Evolutionary conservation across 805 yeast species (phyloP), one percentile per base, ranked within the genome.

Genomic region (Ogataea trehalophila): DNA sequence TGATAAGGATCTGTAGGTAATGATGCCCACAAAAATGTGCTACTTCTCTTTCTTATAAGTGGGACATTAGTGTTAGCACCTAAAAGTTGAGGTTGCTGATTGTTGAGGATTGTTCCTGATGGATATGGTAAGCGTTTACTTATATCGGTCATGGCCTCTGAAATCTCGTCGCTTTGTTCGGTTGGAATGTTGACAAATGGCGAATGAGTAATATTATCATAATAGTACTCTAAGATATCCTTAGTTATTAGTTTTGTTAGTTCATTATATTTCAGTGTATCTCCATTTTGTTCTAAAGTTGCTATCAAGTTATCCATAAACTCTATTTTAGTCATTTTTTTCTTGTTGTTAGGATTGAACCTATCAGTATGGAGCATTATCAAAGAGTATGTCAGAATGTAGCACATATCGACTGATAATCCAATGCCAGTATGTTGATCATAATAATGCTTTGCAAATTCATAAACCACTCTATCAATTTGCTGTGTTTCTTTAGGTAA

Each of bases 401-500:
- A 83, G 8, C 84, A 79, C 39, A 80, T 79, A 47, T 83, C 86
- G 1, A 56, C 54, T 16, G 62, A 59, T n/a, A 58, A 43, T 33
- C 69, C 75, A 11, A 71, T 44, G 8, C 58, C 59, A 0, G 70
- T 69, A 50, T 77, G 75, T 46, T 61, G 73, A 29, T 65, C 59
- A 49, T 71, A 72, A 61, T 80, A 86, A 22, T 75, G 71, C 29
- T 58, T 59, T 9, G 86, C 75, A 62, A 86, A 82, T 33, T 74
- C 74, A 44, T 76, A 77, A 37, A 86, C 65, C 4, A 83, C 73
- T 41, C 90, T 69, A 56, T 86, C 92, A 43, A 86, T 85, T 58
- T 86, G 91, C 59, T 85, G 92, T 0, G 88, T 70, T 57, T 86
- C 94, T 51, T 72, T 75, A 0, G 94, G 94, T 23, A 86, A 65